Evolutionary conservation across 2,329 filamentous ascomycete species (phyloP), one percentile per base, ranked within the genome.

Genomic region (Acrodontium crateriforme): DNA sequence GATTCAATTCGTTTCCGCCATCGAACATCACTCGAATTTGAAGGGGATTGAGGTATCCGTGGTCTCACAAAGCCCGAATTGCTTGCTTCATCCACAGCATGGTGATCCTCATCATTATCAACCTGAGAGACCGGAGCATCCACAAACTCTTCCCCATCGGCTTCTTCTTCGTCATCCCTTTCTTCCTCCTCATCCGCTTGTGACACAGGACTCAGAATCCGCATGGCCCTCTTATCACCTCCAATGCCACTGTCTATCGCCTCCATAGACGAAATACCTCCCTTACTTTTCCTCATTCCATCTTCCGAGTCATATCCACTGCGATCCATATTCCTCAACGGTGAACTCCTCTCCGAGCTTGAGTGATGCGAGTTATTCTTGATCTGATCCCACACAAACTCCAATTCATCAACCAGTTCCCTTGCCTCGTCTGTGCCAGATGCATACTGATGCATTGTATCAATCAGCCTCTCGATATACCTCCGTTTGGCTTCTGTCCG

Each of bases 381-480:
- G 44, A 98, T 87, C 54, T 95, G 89, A 44, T 94, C 84, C 89
- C 89, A 98, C 20, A 98, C 87, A 46, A 95, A 98, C 57, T 98
- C 89, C n/a, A 98, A 71, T 55, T 98, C 89, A 7, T 75, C 68
- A 19, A 95, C 85, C 20, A 98, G 67, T 55, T 92, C 85, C 34
- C 77, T 70, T 6, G 83, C 83, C 51, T 93, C 84, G 26, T 76
- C 69, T 11, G 84, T 94, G 21, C 78, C 69, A 23, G 68, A 89
- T 27, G 89, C 89, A 60, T 92, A 95, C 50, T 74, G 72, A 60
- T 94, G 85, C 85, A 98, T 95, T 1, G 85, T 95, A 45, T 87
- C 78, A 53, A 98, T 92, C 35, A 98, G 64, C 11, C 82, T 85
- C 47, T 85, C 81, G 50, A 98, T 87, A 53, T 98, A 95, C 43